Conservation (phyloP, 306 rosid genomes). For the Leucaena leucocephala region DNA sequence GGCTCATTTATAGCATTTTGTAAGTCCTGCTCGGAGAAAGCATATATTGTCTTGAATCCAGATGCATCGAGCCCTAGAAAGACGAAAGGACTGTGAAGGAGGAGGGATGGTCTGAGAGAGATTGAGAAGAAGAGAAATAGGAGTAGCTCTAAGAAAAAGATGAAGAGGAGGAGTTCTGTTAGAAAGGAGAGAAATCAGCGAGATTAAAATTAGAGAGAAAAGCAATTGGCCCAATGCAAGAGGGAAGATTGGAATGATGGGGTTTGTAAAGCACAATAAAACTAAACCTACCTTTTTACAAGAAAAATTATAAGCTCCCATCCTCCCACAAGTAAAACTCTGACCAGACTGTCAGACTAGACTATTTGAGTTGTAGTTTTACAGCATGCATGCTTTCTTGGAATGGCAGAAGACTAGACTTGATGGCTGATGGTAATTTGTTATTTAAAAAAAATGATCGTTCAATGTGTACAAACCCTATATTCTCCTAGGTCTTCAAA, state of each 20-base stretch:
- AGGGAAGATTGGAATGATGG: neutral
- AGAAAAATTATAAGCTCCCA: neutral
- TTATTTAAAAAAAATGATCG: too few relatives aligned
- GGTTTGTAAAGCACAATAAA: neutral
- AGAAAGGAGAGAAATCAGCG: neutral
- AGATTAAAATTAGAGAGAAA: neutral
- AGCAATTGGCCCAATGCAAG: neutral
- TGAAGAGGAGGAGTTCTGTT: too few relatives aligned
- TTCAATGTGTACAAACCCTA: too few relatives aligned
- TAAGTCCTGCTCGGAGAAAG: neutral
- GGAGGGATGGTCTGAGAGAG: neutral
- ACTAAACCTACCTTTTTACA: neutral
- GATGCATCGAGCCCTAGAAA: too few relatives aligned
- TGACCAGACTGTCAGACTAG: too few relatives aligned
- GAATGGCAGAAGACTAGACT: too few relatives aligned
- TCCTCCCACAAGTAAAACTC: neutral
- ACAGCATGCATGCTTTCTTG: too few relatives aligned
- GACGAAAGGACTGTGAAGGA: too few relatives aligned
- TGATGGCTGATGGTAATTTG: too few relatives aligned
- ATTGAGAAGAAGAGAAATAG: neutral
- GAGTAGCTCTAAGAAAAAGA: neutral
- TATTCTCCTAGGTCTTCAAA: too few relatives aligned
- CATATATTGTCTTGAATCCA: too few relatives aligned
- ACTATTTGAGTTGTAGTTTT: too few relatives aligned
- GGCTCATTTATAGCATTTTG: neutral